A percentile compares a stretch with the other conserved stretches of the same genome.
These are phyloP conservation scores for Suaeda aralocaspica DNA, from an alignment of 148 eudicot genomes.

Conservation along the genomic window DNA sequence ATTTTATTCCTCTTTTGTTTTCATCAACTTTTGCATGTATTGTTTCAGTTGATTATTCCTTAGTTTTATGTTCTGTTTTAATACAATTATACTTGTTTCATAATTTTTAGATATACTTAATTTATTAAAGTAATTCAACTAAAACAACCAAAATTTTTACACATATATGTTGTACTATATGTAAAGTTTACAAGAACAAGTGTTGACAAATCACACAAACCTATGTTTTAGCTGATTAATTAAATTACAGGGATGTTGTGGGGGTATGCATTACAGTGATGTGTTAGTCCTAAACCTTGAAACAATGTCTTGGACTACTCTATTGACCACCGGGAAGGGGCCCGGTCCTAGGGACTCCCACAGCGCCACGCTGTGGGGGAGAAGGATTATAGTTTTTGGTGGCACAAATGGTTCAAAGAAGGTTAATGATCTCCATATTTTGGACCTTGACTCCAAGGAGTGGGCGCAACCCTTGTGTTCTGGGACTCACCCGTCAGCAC, in stretches of 20 bases:
- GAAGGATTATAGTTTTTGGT: slow-evolving; percentile 70
- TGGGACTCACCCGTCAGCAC: slow-evolving; percentile 67
- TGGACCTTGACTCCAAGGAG: slow-evolving; percentile 58
- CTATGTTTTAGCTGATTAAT: no score
- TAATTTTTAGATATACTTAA: background rate
- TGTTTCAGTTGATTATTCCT: background rate
- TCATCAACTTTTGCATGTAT: no score
- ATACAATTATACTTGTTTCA: no score
- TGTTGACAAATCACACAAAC: no score
- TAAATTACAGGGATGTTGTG: slow-evolving; percentile 80
- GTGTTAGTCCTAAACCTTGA: slow-evolving; percentile 62
- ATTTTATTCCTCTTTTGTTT: no score
- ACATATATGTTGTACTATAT: no score
- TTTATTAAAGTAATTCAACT: no score
- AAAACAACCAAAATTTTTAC: no score
- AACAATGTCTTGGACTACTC: slow-evolving; percentile 68
- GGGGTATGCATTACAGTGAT: slow-evolving; percentile 91
- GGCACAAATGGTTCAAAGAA: slow-evolving; percentile 83
- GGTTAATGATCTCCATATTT: slow-evolving; percentile 62
- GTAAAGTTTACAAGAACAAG: no score
- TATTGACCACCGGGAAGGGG: slow-evolving; percentile 55
- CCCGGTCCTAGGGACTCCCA: slow-evolving; percentile 97
- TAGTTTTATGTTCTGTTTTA: background rate
- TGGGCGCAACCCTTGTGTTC: slow-evolving; percentile 60
- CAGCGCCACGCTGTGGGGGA: slow-evolving; percentile 52